A percentile compares a stretch with the other conserved stretches of the same genome.
Conservation (phyloP, 345 rosid genomes). For the Eutrema heterophyllum region DNA sequence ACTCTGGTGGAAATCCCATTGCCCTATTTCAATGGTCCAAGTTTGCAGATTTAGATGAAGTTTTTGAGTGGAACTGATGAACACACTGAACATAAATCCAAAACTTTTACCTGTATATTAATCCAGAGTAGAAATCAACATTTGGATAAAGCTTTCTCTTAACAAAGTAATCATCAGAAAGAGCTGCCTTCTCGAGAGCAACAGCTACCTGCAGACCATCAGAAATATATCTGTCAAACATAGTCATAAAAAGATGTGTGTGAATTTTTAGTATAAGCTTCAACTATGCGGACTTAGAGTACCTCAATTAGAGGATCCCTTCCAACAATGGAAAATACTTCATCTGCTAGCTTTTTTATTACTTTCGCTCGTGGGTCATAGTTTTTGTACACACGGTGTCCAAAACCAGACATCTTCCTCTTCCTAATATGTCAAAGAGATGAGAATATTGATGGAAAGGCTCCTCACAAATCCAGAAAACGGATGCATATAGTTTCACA, state of each 20-base stretch:
- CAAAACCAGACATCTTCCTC: constrained; percentile 99
- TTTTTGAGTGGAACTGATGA: not conserved
- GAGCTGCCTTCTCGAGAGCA: constrained; percentile 95
- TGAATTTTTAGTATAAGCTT: not conserved
- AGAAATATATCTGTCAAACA: not conserved
- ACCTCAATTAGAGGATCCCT: constrained; percentile 99
- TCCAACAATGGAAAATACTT: constrained; percentile 94
- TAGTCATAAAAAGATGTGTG: not conserved
- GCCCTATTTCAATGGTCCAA: constrained; percentile 50
- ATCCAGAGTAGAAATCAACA: constrained; percentile 97
- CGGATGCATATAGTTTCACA: not conserved
- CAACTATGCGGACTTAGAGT: not conserved
- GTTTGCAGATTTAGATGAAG: constrained; percentile 1
- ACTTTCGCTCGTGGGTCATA: constrained; percentile 97
- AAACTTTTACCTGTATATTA: constrained; percentile 69
- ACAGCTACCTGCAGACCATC: constrained; percentile 66
- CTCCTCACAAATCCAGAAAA: not conserved
- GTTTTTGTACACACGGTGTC: constrained; percentile 97
- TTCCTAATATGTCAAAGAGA: constrained; percentile 43
- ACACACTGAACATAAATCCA: not conserved
- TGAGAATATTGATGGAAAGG: not conserved
- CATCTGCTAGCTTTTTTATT: constrained; percentile 85
- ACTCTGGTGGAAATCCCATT: constrained; percentile 97
- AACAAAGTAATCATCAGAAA: constrained; percentile 84
- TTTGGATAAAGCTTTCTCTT: constrained; percentile 94